A percentile compares a stretch with the other conserved stretches of the same genome.
Evolutionary conservation across 2,329 filamentous ascomycete genomes (phyloP).

Genomic region (Exophiala aquamarina): DNA sequence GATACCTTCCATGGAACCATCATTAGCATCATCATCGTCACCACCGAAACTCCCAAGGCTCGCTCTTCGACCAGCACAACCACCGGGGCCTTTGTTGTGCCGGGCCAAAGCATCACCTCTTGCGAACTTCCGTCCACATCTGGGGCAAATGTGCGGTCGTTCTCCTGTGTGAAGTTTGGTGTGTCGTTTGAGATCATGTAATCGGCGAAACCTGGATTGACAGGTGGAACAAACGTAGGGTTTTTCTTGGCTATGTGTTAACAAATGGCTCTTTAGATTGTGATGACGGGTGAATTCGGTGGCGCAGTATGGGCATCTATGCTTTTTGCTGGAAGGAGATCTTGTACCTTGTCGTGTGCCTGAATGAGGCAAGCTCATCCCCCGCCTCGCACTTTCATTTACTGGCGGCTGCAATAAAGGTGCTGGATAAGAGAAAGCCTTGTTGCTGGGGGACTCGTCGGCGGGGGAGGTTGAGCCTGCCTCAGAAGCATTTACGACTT

Average conservation of each 20-base stretch:
- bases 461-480: conserved; percentile 41
- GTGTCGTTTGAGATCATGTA: conserved; percentile 94
- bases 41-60: conserved; percentile 83
- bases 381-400: conserved; percentile 53
- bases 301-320: conserved; percentile 94
- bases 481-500: conserved; percentile 32
- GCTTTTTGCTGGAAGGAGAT: conserved; percentile 79
- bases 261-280: conserved; percentile 93
- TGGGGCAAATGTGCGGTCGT: conserved; percentile 89
- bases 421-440: conserved; percentile 65
- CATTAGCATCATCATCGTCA: conserved; percentile 61
- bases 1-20: conserved; percentile 64
- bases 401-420: conserved; percentile 51
- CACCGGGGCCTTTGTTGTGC: conserved; percentile 92
- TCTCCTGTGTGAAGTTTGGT: conserved; percentile 96
- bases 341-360: conserved; percentile 60
- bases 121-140: conserved; percentile 92
- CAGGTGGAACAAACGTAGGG: conserved; percentile 94
- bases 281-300: conserved; percentile 97
- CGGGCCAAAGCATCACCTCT: conserved; percentile 91
- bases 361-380: conserved; percentile 59
- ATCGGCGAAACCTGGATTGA: conserved; percentile 82
- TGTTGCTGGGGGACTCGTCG: conserved; percentile 46
- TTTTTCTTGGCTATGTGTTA: conserved; percentile 98
- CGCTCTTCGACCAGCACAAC: conserved; percentile 85